Base-by-base conservation (phyloP, 345 rosid species). In the Streptanthus diversifolius region DNA sequence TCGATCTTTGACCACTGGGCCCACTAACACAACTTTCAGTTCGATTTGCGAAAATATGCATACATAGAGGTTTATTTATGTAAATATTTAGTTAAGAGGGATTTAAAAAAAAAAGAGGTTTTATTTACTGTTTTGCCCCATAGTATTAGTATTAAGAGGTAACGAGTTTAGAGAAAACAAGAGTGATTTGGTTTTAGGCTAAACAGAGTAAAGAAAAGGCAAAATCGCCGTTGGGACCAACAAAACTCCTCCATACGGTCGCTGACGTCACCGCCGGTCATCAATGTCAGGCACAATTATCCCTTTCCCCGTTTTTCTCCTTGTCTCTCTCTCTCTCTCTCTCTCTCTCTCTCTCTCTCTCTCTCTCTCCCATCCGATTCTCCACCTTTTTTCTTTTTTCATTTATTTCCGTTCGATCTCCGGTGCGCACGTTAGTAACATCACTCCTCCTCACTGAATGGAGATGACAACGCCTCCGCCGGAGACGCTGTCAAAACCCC, bases 391-490 rank as follows among this genome's bases (percentile, higher is more conserved):
- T 7, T 37, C n/a, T 37, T 12, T n/a, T n/a, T n/a, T n/a, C n/a
- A n/a, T n/a, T n/a, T n/a, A n/a, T n/a, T n/a, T n/a, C n/a, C n/a
- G n/a, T n/a, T n/a, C n/a, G n/a, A n/a, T n/a, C 36, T 8, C 63
- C 44, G 44, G 8, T 5, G 41, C 62, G 39, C 39, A 55, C 60
- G 60, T 56, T 56, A 56, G 25, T 7, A 47, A 12, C 44, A 15
- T 0, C 21, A n/a, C 29, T 64, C 71, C 65, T 44, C 11, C 57
- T 58, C 48, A 36, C 63, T n/a, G 14, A 22, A 76, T 69, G 75
- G 70, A 69, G 60, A 69, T 53, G 60, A 17, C 62, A 11, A 47
- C 75, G 61, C 70, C 8, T 41, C 47, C 44, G 13, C 60, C 73
- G 66, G 62, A 32, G 44, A 39, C 61, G 24, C 76, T 24, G 48